Percentiles rank a stretch among this genome's conserved stretches.
These are phyloP conservation scores for Ambrosia artemisiifolia DNA, from an alignment of 129 eudicot species.

Conservation along the genomic window DNA sequence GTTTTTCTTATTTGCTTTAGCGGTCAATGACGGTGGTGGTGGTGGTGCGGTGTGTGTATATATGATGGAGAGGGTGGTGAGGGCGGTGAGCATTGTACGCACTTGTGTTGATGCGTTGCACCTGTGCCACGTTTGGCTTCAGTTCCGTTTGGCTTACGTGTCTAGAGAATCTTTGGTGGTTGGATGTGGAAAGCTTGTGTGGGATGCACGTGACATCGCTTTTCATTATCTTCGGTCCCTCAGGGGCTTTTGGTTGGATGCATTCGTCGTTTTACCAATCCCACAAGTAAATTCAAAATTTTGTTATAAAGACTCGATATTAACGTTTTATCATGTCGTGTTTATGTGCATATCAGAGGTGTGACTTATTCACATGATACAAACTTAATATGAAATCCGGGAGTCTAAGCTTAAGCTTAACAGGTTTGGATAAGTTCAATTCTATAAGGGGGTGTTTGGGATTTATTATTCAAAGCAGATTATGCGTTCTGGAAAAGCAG, in stretches of 20 bases:
- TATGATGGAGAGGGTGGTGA: slow-evolving; percentile 46
- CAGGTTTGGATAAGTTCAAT: too few species aligned
- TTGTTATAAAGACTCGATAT: neutral
- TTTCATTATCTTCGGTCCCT: slow-evolving; percentile 54
- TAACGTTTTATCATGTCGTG: neutral
- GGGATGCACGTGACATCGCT: slow-evolving; percentile 74
- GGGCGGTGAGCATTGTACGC: slow-evolving; percentile 42
- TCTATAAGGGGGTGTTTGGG: too few species aligned
- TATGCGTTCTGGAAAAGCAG: too few species aligned
- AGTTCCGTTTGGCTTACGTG: slow-evolving; percentile 80
- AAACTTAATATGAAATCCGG: too few species aligned
- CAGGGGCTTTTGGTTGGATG: slow-evolving; percentile 72
- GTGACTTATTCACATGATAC: too few species aligned
- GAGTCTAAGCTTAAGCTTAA: too few species aligned
- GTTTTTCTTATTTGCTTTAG: slow-evolving; percentile 64
- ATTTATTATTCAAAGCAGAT: too few species aligned
- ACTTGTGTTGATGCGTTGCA: slow-evolving; percentile 72
- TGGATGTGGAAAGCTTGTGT: slow-evolving; percentile 84
- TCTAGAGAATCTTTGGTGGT: slow-evolving; percentile 73
- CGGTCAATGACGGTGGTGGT: slow-evolving; percentile 48
- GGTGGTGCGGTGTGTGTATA: slow-evolving; percentile 55
- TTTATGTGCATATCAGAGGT: too few species aligned
- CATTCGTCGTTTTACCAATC: slow-evolving; percentile 66
- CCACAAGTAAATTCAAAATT: slow-evolving; percentile 55
- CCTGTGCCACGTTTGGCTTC: slow-evolving; percentile 73